A percentile compares a stretch with the other conserved stretches of the same genome.
Evolutionary conservation across 2,329 filamentous ascomycete genomes (phyloP).

Genomic region (Sarocladium strictum): DNA sequence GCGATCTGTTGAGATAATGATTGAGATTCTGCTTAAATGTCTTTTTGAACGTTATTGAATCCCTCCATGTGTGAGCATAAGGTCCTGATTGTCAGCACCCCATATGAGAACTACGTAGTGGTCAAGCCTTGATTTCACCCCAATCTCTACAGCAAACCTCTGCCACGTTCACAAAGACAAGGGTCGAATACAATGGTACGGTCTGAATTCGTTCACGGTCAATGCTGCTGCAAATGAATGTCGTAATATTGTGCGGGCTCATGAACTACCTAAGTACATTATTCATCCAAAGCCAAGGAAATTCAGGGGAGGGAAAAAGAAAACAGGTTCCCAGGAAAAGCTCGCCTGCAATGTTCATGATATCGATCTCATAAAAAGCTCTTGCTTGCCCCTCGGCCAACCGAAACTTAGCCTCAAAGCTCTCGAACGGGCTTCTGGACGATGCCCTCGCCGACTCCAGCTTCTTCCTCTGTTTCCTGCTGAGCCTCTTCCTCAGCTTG

Average conservation of each 20-base stretch:
- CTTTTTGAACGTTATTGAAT: not conserved
- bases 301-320: not conserved
- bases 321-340: conserved; percentile 4
- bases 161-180: too few species aligned
- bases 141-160: too few species aligned
- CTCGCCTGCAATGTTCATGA: conserved; percentile 4
- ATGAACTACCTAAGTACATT: conserved; percentile 1
- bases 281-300: not conserved
- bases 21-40: conserved; percentile 1
- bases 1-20: not conserved
- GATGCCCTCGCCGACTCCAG: not conserved
- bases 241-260: conserved; percentile 1
- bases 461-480: not conserved
- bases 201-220: not conserved
- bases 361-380: not conserved
- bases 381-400: too few species aligned
- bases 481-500: too few species aligned
- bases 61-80: too few species aligned
- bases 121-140: too few species aligned
- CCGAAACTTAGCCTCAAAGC: not conserved
- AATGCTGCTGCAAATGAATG: not conserved
- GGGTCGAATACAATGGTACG: not conserved
- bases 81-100: too few species aligned
- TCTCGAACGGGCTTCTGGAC: not conserved
- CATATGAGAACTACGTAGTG: too few species aligned